phyloP scores from a whole-genome alignment of 139 green algal species.

The Parachlorella kessleri region DNA sequence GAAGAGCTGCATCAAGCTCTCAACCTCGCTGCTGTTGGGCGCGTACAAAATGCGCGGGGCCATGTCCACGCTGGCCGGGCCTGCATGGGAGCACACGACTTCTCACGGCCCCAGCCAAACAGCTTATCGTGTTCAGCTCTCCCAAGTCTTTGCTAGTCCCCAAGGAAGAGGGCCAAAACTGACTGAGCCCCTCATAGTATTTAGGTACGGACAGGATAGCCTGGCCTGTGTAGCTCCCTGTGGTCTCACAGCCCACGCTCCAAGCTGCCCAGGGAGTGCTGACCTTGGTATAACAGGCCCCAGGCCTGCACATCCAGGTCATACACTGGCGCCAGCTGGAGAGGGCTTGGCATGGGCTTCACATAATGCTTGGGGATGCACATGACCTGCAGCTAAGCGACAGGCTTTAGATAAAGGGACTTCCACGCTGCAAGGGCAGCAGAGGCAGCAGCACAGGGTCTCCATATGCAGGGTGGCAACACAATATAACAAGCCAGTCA shows the following conservation, averaged over 20 bases:
- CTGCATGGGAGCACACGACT: no score
- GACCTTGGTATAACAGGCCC: conserved; percentile 55
- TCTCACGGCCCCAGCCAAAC: no score
- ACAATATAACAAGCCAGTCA: no score
- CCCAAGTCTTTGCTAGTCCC: no score
- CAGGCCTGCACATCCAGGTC: conserved; percentile 44
- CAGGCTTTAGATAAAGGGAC: no score
- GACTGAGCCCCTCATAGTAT: no score
- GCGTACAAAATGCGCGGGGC: conserved; percentile 46
- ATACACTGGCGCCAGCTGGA: conserved; percentile 32
- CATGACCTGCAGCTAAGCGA: conserved; percentile 51
- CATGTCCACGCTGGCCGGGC: conserved; percentile 39
- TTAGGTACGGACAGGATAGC: background rate
- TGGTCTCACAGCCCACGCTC: conserved; percentile 6
- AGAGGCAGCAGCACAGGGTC: no score
- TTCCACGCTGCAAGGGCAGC: no score
- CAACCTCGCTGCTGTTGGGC: conserved; percentile 52
- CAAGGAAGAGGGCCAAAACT: no score
- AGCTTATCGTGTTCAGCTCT: no score
- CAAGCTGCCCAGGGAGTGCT: background rate
- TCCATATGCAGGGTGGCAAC: no score
- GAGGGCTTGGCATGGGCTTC: conserved; percentile 35
- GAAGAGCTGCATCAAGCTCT: conserved; percentile 33
- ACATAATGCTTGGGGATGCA: conserved; percentile 79
- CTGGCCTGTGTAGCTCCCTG: background rate